Conservation (phyloP, 78 protist species). For the slime mould (Dictyostelium discoideum) region dicty_2.7 NC_007088.5:870001-870500, state of each 20-base stretch:
- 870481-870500: not conserved
- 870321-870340: conserved; percentile 16
- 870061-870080: not conserved
- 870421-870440: not conserved
- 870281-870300: not conserved
- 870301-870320: not conserved
- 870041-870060: too few species aligned
- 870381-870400: not conserved
- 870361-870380: not conserved
- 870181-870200: conserved; percentile 5
- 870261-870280: not conserved
- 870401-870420: not conserved
- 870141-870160: conserved; percentile 22
- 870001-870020: too few species aligned
- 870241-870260: conserved; percentile 13
- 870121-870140: not conserved
- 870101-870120: not conserved
- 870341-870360: conserved; percentile 34
- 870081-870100: conserved; percentile 10
- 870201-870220: not conserved
- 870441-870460: not conserved
- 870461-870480: conserved; percentile 1
- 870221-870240: not conserved
- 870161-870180: conserved; percentile 70
- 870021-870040: not conserved